Base-by-base conservation (phyloP, 2,329 filamentous ascomycete species). In the Trichoderma sp. region DNA sequence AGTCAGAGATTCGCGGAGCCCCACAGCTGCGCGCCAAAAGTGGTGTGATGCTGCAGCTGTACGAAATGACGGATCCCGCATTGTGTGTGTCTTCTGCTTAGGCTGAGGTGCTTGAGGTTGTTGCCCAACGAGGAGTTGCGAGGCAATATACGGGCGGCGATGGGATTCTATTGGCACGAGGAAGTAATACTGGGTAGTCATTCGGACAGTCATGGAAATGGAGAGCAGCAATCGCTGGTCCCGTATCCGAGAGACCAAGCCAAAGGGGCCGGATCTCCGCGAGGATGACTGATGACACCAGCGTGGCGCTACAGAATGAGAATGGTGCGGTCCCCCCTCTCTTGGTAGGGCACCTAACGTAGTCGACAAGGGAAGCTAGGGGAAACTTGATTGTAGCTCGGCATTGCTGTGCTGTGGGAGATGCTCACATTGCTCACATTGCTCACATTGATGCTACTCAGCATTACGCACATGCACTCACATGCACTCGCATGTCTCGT, bases 1-100 rank as follows among this genome's bases (percentile, higher is more conserved):
- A 63, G 45, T 52, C 32, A 48, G 12, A 50, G 39, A 50, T 63
- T 39, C 59, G 27, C 59, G 10, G n/a, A 1, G 45, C 59, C 59
- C 48, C 59, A 52, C 45, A 35, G 9, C 45, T 19, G 58, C 42
- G 19, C n/a, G 19, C 58, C 42, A 50, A 50, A 32, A 63, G 59
- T 63, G 59, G 59, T 63, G 59, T 63, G 59, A 61, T 61, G 58
- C 50, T 61, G 58, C 57, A 45, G 57, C 42, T 15, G 39, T 22
- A 45, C 39, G 17, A 42, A 42, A n/a, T 42, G 39, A 45, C 39
- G 19, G 10, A 10, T 2, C 12, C 22, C n/a, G 57, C 19, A 25
- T 19, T 48, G 19, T 60, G 12, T 52, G 29, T 57, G 8, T 25
- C n/a, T 35, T 50, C 22, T 29, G 13, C 25, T 61, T 61, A 32